Conservation (phyloP, 495 filamentous ascomycete genomes). For the Talaromyces nanjingensis region DNA sequence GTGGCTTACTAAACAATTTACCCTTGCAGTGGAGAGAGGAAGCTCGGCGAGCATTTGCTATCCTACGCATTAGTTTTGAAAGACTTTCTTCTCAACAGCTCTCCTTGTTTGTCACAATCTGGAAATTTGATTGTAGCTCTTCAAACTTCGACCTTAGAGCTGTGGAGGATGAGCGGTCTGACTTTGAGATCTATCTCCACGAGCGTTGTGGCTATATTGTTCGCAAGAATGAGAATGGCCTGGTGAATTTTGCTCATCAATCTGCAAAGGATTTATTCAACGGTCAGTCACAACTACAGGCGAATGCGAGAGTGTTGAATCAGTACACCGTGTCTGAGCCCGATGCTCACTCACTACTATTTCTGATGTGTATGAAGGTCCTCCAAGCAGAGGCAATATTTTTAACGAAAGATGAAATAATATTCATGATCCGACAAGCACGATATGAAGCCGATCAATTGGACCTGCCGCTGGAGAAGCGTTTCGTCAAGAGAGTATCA, state of each 20-base stretch:
- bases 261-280: background rate
- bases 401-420: background rate
- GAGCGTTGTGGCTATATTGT: constrained; percentile 1
- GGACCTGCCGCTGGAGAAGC: background rate
- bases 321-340: background rate
- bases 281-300: background rate
- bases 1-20: background rate
- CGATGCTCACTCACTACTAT: background rate
- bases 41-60: background rate
- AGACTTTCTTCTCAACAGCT: background rate
- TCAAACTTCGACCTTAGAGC: background rate
- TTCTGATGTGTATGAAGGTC: background rate
- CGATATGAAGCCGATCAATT: background rate
- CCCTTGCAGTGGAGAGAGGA: background rate
- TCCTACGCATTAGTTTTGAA: background rate
- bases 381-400: background rate
- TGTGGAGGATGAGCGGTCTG: background rate
- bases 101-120: background rate
- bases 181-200: background rate
- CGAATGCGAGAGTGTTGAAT: background rate
- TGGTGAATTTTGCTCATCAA: constrained; percentile 1
- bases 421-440: background rate
- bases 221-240: background rate
- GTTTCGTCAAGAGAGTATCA: background rate
- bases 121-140: background rate